Base-by-base conservation (phyloP, 2,329 filamentous ascomycete genomes). In the Aspergillus ochraceoroseus region DNA sequence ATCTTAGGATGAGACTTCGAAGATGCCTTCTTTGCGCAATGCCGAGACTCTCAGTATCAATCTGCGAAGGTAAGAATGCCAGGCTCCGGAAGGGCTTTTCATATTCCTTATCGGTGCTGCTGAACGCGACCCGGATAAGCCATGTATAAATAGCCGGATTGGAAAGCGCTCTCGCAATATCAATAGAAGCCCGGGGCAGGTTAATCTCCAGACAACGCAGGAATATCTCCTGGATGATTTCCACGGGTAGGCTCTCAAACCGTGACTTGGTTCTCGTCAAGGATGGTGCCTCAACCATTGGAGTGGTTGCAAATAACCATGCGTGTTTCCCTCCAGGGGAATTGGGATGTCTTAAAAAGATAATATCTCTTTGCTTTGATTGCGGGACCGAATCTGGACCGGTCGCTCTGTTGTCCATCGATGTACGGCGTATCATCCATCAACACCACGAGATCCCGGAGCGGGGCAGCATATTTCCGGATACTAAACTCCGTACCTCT, bases 201-300 rank as follows among this genome's bases (percentile, higher is more conserved):
- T 71, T 69, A 46, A 74, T 51, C 49, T 74, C 71, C n/a, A 70
- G 58, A 14, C 65, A 64, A 19, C 64, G 51, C n/a, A 72, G 62
- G 51, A 76, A 76, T 36, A 77, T 75, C 30, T 63, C 61, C 45
- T 77, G 67, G 4, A 76, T 51, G 15, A 76, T 58, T 52, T 76
- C 73, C 9, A 62, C 50, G 0, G 73, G 73, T 1, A 76, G 60
- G 9, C 44, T 39, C 49, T 75, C 71, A 14, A 76, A 55, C 3
- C 25, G 35, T 30, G 41, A 43, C 35, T 35, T 43, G 12, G 30
- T 27, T 35, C 41, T 34, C 12, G 13, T 20, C 17, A 31, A 13
- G 35, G 13, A 30, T 4, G 19, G 41, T 9, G 29, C 31, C 14
- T 29, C 25, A 32, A 32, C 26, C 41, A 43, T 43, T 39, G 37